A percentile compares a stretch with the other conserved stretches of the same genome.
These are phyloP conservation scores for Globisporangium acanthophoron DNA, from an alignment of 352 stramenopile genomes.

Conservation along the genomic window DNA sequence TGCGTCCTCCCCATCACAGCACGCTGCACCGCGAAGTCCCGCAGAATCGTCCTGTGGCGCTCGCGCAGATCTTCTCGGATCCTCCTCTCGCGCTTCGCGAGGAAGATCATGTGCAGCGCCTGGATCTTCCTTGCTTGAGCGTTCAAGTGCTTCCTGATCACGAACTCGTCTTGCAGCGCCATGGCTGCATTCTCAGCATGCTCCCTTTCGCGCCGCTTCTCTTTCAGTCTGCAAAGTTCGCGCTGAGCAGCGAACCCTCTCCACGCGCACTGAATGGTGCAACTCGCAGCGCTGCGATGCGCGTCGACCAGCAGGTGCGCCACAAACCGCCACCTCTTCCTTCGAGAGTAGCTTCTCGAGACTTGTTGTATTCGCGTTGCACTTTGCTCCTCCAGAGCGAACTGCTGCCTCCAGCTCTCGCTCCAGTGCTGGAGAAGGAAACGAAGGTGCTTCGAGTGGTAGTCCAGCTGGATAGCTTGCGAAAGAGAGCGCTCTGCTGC, in stretches of 20 bases:
- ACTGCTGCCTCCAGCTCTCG: conserved; percentile 34
- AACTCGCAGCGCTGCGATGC: conserved; percentile 20
- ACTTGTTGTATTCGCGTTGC: conserved; percentile 30
- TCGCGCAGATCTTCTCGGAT: conserved; percentile 27
- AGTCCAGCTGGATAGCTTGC: conserved; percentile 34
- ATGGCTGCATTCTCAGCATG: conserved; percentile 26
- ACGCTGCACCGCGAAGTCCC: conserved; percentile 27
- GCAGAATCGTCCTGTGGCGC: conserved; percentile 35
- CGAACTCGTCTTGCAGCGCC: conserved; percentile 33
- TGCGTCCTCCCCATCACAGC: conserved; percentile 18
- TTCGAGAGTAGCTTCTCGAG: conserved; percentile 13
- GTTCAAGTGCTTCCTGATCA: conserved; percentile 34
- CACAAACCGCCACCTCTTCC: conserved; percentile 14
- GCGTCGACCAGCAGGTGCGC: conserved; percentile 20
- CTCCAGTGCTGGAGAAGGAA: conserved; percentile 38
- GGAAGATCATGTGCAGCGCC: conserved; percentile 36
- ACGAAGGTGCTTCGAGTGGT: conserved; percentile 37
- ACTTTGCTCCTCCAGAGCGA: conserved; percentile 30
- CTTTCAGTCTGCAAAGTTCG: conserved; percentile 18
- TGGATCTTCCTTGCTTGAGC: conserved; percentile 44
- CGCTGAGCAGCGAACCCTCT: conserved; percentile 19
- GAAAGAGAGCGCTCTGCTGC: conserved; percentile 24
- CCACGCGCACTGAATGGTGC: conserved; percentile 49
- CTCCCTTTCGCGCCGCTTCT: conserved; percentile 31
- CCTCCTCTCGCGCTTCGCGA: conserved; percentile 24